Base-by-base conservation (phyloP, 148 eudicot genomes). In the Oxyria digyna region DNA sequence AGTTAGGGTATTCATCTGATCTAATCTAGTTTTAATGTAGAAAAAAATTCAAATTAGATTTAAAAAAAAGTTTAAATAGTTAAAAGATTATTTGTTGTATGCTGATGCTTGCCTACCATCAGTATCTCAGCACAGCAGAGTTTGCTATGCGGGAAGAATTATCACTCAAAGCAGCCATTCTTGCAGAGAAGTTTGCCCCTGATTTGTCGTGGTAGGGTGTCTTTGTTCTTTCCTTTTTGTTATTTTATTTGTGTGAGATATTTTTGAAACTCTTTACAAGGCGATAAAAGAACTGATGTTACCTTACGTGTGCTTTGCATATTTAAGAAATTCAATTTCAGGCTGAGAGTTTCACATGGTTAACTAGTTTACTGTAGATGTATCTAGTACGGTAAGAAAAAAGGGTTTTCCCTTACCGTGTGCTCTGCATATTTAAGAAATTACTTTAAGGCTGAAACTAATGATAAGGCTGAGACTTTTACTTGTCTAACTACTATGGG, bases 141-240 rank as follows among this genome's bases (percentile, higher is more conserved):
- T 94, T 94, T 69, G 92, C 96, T 66, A 94, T 94, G 99, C 86
- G 97, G 59, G 99, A 94, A 83, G 99, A 94, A 67, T 72, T 94
- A 74, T 78, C 99, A 26, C 82, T 94, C 18, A 94, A 94, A 80
- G 97, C 92, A 71, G 99, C 97, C 75, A 94, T 94, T 72, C 96
- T 94, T 62, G 97, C 99, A 0, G 99, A 94, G 81, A 94, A 94
- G 81, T 94, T 94, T 77, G 97, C 99, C 59, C 99, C 99, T 10
- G 99, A 94, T 74, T 77, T 94, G 80, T 94, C 99, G 75, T 94
- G 99, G 99, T 87, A 76, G 68, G 43, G 73, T 40, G 73, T 73
- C 63, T 77, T 64, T 31, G 27, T 50, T 62, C 33, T 66, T 65
- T 70, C 33, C 21, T 18, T n/a, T 48, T 48, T 14, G 8, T 48